Base-by-base conservation (phyloP, 2,329 filamentous ascomycete species). In the Canariomyces notabilis region DNA sequence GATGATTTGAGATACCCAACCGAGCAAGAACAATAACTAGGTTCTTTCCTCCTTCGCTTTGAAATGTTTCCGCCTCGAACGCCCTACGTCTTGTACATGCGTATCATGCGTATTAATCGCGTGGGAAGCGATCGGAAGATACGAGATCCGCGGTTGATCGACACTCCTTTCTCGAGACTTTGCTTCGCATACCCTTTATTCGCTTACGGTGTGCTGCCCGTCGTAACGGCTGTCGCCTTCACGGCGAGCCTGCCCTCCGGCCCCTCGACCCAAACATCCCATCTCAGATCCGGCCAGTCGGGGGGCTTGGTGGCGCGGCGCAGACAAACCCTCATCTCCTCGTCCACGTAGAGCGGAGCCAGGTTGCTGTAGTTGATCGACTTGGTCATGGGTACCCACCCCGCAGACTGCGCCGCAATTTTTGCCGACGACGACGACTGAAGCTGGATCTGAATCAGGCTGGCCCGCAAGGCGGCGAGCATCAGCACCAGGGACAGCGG, bases 401-500 rank as follows among this genome's bases (percentile, higher is more conserved):
- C n/a, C n/a, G n/a, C n/a, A n/a, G n/a, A n/a, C n/a, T n/a, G n/a
- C 37, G 11, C n/a, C 12, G 11, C 3, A n/a, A 29, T 20, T 29
- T 9, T 29, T n/a, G n/a, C 26, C 26, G 4, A 9, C 26, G 9
- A 29, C 26, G 26, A 8, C 15, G 37, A 44, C 40, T 6, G 29
- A n/a, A n/a, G 2, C 42, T 67, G 63, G 18, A 58, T 57, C 12
- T 60, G 52, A 4, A 62, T 60, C 14, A 82, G 57, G 46, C 76
- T 70, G 14, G 67, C 66, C 39, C 73, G 68, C 19, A 95, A 64
- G 4, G 84, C 73, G 14, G 80, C 77, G 29, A 95, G 72, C 73
- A 96, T 82, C 5, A 97, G 71, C 0, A 84, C 83, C 33, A 94
- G 74, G 1, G 80, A 82, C 44, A 98, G 70, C 1, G 93, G 91